Conservation (phyloP, 2,329 filamentous ascomycete genomes). For the Neobulgaria alba region DNA sequence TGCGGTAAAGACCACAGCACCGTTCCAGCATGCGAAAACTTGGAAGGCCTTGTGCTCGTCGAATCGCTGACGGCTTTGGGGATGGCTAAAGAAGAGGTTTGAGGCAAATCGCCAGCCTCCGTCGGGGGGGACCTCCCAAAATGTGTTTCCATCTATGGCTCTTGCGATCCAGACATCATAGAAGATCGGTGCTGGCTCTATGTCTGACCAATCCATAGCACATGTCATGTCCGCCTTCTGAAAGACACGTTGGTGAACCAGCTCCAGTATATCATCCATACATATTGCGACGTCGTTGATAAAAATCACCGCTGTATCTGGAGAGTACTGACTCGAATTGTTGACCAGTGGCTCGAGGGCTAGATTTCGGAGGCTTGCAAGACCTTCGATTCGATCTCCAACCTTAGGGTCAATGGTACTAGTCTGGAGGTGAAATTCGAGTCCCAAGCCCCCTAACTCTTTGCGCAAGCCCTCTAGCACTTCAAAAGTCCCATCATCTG, state of each 20-base stretch:
- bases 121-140: constrained; percentile 43
- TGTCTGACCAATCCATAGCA: constrained; percentile 48
- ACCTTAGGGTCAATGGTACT: constrained; percentile 37
- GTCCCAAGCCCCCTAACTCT: constrained; percentile 33
- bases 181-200: constrained; percentile 38
- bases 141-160: constrained; percentile 42
- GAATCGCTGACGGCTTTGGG: constrained; percentile 29
- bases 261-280: constrained; percentile 47
- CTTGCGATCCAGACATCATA: constrained; percentile 51
- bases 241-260: constrained; percentile 38
- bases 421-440: constrained; percentile 35
- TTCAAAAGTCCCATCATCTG: constrained; percentile 44
- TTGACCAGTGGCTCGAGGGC: constrained; percentile 39
- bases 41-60: constrained; percentile 40
- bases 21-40: constrained; percentile 55
- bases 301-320: constrained; percentile 38
- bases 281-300: constrained; percentile 47
- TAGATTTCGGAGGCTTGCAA: constrained; percentile 44
- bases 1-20: constrained; percentile 40
- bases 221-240: constrained; percentile 48
- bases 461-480: constrained; percentile 35
- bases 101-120: constrained; percentile 41
- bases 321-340: constrained; percentile 24
- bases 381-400: constrained; percentile 36
- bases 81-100: constrained; percentile 46